Evolutionary conservation across 768 basidiomycete species (phyloP), one percentile per base, ranked within the genome.

Genomic region (Rhodotorula toruloides): DNA sequence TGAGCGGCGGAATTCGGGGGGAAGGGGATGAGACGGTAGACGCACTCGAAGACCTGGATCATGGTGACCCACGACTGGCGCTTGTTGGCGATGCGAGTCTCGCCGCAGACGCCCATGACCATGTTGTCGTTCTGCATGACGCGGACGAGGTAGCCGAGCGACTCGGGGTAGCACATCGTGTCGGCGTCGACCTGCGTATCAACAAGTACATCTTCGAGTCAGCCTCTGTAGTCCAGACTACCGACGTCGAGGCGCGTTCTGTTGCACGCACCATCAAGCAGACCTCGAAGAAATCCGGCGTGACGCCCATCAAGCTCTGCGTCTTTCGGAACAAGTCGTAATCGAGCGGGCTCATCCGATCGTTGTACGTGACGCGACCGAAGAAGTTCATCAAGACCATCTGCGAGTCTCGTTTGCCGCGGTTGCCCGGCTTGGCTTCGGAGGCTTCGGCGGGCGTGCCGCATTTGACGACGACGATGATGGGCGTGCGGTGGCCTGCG

Each of bases 351-450:
- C 84, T 84, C 93, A 99, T 98, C 65, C 94, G 89, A 77, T 99
- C 96, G 77, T 99, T 98, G 72, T 98, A 99, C 25, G 96, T 99
- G 74, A 99, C 96, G 52, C 90, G 86, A 54, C 91, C 94, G 81
- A 98, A 98, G 78, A 99, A 99, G 80, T 97, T 96, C 96, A 99
- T 99, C 74, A 99, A 83, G 75, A 99, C 90, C 71, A 99, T 86
- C 77, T 99, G 96, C 78, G 90, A 91, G 80, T 99, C 96, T 48
- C 96, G 88, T 78, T 99, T 99, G 73, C 96, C 96, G 72, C 96
- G 85, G 80, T 99, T 99, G 32, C 96, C 96, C 2, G 94, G 91
- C 76, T 98, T 99, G 80, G 87, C 89, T 72, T 94, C 92, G 11
- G 82, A 81, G 8, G 89, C 87, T 76, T 99, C 94, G 36, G 78